Percentiles rank a stretch among this genome's conserved stretches.
These are phyloP conservation scores for Tylopilus balloui DNA, from an alignment of 768 basidiomycete genomes.

Conservation along the genomic window DNA sequence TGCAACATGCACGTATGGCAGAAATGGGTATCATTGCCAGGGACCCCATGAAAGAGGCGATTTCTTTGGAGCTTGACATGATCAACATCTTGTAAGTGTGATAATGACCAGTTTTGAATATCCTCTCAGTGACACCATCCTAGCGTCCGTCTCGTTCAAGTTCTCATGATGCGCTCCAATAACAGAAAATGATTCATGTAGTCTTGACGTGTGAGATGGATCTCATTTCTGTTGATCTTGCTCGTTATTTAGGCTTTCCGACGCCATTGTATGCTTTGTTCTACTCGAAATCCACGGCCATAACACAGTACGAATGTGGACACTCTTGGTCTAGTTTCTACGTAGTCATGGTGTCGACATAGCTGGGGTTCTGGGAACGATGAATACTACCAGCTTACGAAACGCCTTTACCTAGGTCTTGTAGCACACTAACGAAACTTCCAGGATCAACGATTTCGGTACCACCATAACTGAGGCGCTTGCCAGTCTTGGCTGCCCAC, in stretches of 20 bases:
- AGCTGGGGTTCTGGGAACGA: not conserved
- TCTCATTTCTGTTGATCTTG: not conserved
- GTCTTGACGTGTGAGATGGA: not conserved
- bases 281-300: conserved; percentile 40
- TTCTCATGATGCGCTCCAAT: conserved; percentile 61
- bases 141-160: conserved; percentile 78
- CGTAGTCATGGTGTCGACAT: not conserved
- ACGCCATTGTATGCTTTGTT: not conserved
- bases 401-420: conserved; percentile 50
- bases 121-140: conserved; percentile 9
- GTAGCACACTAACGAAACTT: conserved; percentile 73
- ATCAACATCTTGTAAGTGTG: conserved; percentile 78
- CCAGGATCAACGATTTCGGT: conserved; percentile 92
- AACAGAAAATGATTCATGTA: conserved; percentile 47
- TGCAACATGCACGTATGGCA: conserved; percentile 69
- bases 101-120: not conserved
- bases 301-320: conserved; percentile 18
- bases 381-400: conserved; percentile 22
- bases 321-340: not conserved
- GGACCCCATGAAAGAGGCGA: conserved; percentile 76
- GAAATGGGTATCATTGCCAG: conserved; percentile 60
- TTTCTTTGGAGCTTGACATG: conserved; percentile 79
- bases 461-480: conserved; percentile 88
- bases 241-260: conserved; percentile 7
- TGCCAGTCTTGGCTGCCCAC: conserved; percentile 81